phyloP scores from a whole-genome alignment of 352 stramenopile genomes.

The Pythium dissotocum region DNA sequence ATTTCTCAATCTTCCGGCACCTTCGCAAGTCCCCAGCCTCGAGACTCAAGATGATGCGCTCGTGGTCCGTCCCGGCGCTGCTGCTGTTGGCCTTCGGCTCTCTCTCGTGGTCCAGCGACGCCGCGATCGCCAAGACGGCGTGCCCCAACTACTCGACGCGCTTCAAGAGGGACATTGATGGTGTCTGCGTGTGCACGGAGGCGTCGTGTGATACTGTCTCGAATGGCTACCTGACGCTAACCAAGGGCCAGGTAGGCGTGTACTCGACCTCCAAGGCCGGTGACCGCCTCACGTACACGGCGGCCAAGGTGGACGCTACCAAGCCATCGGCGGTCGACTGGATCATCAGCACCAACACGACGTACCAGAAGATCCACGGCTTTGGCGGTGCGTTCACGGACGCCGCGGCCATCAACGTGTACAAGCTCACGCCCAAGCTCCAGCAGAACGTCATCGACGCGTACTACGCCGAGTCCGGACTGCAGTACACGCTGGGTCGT shows the following conservation, averaged over 20 bases:
- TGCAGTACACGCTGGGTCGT: constrained; percentile 83
- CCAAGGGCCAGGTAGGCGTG: constrained; percentile 32
- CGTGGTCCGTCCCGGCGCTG: constrained; percentile 14
- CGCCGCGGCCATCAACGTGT: constrained; percentile 77
- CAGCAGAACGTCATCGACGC: constrained; percentile 73
- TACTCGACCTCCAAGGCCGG: constrained; percentile 47
- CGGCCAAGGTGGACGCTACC: background rate
- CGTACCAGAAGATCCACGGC: constrained; percentile 79
- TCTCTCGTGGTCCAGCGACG: background rate
- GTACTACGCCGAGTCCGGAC: constrained; percentile 70
- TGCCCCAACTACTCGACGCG: constrained; percentile 41
- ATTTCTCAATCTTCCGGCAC: background rate
- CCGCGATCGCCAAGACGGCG: constrained; percentile 16
- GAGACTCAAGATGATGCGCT: constrained; percentile 14
- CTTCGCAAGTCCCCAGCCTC: background rate
- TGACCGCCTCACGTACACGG: constrained; percentile 39
- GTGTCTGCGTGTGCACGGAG: constrained; percentile 54
- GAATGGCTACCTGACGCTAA: constrained; percentile 45
- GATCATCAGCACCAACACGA: constrained; percentile 43
- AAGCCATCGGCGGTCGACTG: constrained; percentile 8
- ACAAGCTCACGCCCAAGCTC: constrained; percentile 50
- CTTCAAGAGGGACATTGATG: constrained; percentile 47
- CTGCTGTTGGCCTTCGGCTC: constrained; percentile 12
- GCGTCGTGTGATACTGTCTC: constrained; percentile 49
- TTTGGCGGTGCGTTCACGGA: constrained; percentile 91